Percentiles rank a stretch among this genome's conserved stretches.
phyloP scores from a whole-genome alignment of 2,329 filamentous ascomycete species.

The Phyllosticta citrichinensis region DNA sequence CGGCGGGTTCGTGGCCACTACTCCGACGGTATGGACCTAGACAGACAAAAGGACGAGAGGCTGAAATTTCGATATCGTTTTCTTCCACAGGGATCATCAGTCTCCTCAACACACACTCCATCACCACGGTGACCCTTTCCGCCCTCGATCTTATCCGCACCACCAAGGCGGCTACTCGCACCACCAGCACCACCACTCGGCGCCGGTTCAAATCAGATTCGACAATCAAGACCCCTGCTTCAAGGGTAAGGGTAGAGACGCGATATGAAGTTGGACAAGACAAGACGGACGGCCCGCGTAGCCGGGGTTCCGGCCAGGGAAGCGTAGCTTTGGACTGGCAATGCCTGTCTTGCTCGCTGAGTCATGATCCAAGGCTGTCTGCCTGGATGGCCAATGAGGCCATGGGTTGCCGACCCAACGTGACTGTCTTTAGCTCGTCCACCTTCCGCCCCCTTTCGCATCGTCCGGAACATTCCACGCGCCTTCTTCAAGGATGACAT shows the following conservation, averaged over 20 bases:
- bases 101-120: slow-evolving; percentile 10
- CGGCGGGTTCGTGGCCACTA: slow-evolving; percentile 33
- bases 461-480: background rate
- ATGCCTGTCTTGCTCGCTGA: background rate
- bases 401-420: background rate
- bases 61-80: slow-evolving; percentile 25
- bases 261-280: slow-evolving; percentile 5
- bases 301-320: background rate
- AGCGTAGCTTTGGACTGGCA: background rate
- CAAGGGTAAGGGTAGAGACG: slow-evolving; percentile 9
- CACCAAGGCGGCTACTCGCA: background rate
- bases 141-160: background rate
- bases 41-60: slow-evolving; percentile 16
- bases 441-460: background rate
- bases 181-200: slow-evolving; percentile 9
- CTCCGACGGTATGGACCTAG: slow-evolving; percentile 33
- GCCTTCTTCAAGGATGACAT: background rate
- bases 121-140: background rate
- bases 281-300: background rate
- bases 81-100: slow-evolving; percentile 26
- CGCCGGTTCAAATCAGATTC: slow-evolving; percentile 4
- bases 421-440: background rate
- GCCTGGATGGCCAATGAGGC: background rate
- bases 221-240: slow-evolving; percentile 5
- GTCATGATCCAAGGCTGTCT: background rate